Conservation (phyloP, 208 protist genomes). For the Trypanosoma lewisi region DNA sequence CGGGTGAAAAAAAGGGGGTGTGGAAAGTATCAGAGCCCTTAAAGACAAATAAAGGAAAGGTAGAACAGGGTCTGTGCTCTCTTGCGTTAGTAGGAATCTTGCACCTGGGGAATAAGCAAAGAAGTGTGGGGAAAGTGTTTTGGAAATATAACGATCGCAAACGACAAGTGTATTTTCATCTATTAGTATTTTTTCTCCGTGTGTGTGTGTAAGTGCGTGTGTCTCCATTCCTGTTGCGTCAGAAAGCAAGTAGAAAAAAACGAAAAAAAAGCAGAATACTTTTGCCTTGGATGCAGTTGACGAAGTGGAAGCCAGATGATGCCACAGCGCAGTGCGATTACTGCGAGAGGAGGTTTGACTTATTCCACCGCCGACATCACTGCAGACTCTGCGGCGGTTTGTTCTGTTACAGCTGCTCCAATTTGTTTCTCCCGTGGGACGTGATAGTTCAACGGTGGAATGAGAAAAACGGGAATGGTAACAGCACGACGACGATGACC, state of each 20-base stretch:
- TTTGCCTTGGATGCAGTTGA: constrained; percentile 5
- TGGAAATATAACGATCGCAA: background rate
- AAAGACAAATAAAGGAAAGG: background rate
- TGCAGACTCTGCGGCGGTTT: constrained; percentile 13
- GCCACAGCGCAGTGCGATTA: background rate
- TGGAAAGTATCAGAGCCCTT: background rate
- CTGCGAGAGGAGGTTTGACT: constrained; percentile 3
- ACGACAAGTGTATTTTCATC: background rate
- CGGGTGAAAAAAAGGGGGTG: background rate
- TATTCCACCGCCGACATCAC: constrained; percentile 17
- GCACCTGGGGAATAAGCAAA: too few relatives aligned
- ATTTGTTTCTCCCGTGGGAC: background rate
- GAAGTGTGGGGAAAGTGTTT: background rate
- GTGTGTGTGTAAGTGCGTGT: background rate
- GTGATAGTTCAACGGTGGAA: background rate
- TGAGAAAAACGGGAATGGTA: background rate
- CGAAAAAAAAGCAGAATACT: background rate
- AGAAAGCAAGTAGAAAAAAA: background rate
- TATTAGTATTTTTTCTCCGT: constrained; percentile 2
- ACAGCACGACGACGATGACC: background rate
- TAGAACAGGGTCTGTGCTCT: too few relatives aligned
- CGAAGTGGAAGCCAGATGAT: constrained; percentile 12
- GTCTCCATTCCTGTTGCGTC: background rate
- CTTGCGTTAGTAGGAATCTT: too few relatives aligned
- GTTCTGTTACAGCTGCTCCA: constrained; percentile 17